Evolutionary conservation across 148 eudicot genomes (phyloP), one percentile per base, ranked within the genome.

Genomic region (Cornus florida): DNA sequence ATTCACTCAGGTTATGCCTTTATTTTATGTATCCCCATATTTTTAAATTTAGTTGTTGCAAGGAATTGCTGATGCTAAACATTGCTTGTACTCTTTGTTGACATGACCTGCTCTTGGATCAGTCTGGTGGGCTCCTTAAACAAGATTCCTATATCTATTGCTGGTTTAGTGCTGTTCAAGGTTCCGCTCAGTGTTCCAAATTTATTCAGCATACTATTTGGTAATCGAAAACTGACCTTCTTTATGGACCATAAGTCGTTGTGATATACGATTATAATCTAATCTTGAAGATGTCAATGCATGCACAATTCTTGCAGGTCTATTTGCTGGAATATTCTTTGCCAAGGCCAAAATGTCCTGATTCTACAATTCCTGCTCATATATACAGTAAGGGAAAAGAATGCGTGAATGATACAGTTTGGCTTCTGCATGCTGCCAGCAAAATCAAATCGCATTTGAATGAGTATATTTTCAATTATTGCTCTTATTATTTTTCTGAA

Each of bases 291-390:
- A 75, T 70, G 73, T 67, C 1, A 32, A 71, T 60, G 38, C 43
- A 67, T 50, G 16, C 28, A 39, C 6, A 59, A 33, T 72, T 28
- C 43, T 65, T 67, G 56, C 86, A 93, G 97, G 97, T 84, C 83
- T 91, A 64, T 91, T 91, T 81, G 95, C 97, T 64, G 97, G 97
- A 80, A 89, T 93, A 48, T 86, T 90, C 76, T 93, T 93, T 82
- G 97, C 95, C 70, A 83, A 82, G 83, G 97, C 97, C 46, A 93
- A 93, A 80, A 90, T 93, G 95, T 89, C 94, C 69, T 91, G 74
- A 86, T 66, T 20, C 5, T 12, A 31, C 39, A 69, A 17, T 69
- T 56, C 43, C 43, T 17, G 50, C 62, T 76, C 60, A 28, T 23
- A 28, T 23, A 9, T 0, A 19, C 33, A 48, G 28, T 62, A 23